Evolutionary conservation across 2,329 filamentous ascomycete genomes (phyloP).

Genomic region (Verticillium tricorpus): DNA sequence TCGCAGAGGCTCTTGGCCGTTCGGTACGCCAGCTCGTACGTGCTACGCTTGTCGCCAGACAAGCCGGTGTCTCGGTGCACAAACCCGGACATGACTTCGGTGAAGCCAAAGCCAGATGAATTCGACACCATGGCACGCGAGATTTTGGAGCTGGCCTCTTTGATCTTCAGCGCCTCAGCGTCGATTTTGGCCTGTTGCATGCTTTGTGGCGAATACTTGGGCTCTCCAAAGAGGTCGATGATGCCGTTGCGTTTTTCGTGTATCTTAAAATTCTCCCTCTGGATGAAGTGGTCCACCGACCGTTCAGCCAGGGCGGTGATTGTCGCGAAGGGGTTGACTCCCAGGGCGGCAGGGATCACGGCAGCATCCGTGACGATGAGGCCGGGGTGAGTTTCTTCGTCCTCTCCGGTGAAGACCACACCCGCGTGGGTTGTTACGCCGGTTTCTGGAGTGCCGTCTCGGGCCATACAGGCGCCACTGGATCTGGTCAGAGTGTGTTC

Average conservation of each 20-base stretch:
- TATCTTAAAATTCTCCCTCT: slow-evolving; percentile 36
- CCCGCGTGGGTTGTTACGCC: slow-evolving; percentile 61
- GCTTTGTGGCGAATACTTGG: slow-evolving; percentile 22
- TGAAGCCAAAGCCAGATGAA: slow-evolving; percentile 52
- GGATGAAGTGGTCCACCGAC: slow-evolving; percentile 47
- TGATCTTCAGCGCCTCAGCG: slow-evolving; percentile 31
- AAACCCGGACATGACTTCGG: slow-evolving; percentile 61
- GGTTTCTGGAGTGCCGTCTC: slow-evolving; percentile 48
- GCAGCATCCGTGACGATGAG: slow-evolving; percentile 60
- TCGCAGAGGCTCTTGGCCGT: slow-evolving; percentile 50
- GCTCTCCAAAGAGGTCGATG: slow-evolving; percentile 51
- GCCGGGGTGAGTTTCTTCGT: slow-evolving; percentile 47
- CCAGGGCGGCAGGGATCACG: slow-evolving; percentile 56
- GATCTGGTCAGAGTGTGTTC: slow-evolving; percentile 14
- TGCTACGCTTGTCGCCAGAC: slow-evolving; percentile 39
- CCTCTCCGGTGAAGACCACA: slow-evolving; percentile 51
- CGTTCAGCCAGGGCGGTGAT: slow-evolving; percentile 66
- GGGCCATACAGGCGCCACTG: slow-evolving; percentile 58
- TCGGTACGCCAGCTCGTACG: slow-evolving; percentile 48
- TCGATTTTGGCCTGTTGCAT: slow-evolving; percentile 17
- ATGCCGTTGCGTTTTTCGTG: slow-evolving; percentile 39
- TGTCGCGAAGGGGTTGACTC: slow-evolving; percentile 65
- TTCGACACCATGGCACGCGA: slow-evolving; percentile 36
- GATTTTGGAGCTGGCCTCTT: slow-evolving; percentile 31
- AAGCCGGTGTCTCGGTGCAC: slow-evolving; percentile 42